phyloP scores from a whole-genome alignment of 1,139 yeast species.

The Candida pseudocylindracea region DNA sequence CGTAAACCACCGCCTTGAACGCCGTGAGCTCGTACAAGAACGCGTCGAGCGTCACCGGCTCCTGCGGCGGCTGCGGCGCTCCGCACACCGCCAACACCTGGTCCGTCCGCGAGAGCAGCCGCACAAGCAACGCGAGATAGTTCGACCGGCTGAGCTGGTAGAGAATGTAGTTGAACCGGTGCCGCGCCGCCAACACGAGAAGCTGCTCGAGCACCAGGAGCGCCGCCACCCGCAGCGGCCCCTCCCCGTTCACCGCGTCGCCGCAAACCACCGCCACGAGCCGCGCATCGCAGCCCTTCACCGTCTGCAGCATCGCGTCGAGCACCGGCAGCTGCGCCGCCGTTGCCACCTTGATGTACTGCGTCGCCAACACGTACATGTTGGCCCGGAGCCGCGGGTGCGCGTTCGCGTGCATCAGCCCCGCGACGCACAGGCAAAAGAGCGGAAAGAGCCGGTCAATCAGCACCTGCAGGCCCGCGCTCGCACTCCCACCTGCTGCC shows the following conservation, averaged over 20 bases:
- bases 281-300: slow-evolving; percentile 37
- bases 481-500: slow-evolving; percentile 4
- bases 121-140: slow-evolving; percentile 37
- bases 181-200: slow-evolving; percentile 21
- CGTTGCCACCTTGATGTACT: slow-evolving; percentile 17
- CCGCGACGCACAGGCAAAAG: slow-evolving; percentile 52
- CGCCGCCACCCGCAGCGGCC: slow-evolving; percentile 57
- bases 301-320: slow-evolving; percentile 23
- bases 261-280: slow-evolving; percentile 44
- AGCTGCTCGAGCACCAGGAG: slow-evolving; percentile 50
- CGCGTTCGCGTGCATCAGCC: slow-evolving; percentile 48
- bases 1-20: slow-evolving; percentile 46
- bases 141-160: slow-evolving; percentile 43
- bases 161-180: slow-evolving; percentile 21
- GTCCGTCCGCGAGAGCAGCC: slow-evolving; percentile 50
- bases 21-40: slow-evolving; percentile 54
- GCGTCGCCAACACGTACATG: slow-evolving; percentile 50
- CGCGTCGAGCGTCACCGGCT: too few species aligned
- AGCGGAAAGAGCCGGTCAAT: slow-evolving; percentile 23
- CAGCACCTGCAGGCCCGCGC: too few species aligned
- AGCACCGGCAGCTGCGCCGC: slow-evolving; percentile 9
- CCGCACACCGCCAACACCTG: slow-evolving; percentile 25
- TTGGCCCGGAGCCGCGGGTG: slow-evolving; percentile 55
- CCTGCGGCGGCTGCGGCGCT: neutral
- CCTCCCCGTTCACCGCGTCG: slow-evolving; percentile 69